phyloP scores from a whole-genome alignment of 495 filamentous ascomycete species.

The Tuber borchii region DNA sequence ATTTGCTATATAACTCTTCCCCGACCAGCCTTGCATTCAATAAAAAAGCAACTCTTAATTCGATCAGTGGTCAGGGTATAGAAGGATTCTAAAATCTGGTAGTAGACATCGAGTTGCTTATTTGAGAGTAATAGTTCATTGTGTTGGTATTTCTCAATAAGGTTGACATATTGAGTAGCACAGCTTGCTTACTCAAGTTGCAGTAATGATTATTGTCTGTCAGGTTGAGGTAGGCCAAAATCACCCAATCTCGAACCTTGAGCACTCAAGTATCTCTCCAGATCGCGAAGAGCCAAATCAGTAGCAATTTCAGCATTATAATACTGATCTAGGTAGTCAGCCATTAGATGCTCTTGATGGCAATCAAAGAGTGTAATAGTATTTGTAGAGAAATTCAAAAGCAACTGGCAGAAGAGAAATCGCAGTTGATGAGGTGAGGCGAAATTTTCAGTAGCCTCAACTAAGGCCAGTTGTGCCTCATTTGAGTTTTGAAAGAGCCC shows the following conservation, averaged over 20 bases:
- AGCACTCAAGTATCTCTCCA: background rate
- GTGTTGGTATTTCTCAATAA: background rate
- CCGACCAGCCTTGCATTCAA: slow-evolving; percentile 15
- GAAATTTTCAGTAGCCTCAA: slow-evolving; percentile 13
- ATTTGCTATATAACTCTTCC: slow-evolving; percentile 18
- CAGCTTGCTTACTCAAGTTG: slow-evolving; percentile 12
- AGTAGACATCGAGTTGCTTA: slow-evolving; percentile 5
- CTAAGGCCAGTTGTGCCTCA: slow-evolving; percentile 1
- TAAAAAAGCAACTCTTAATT: slow-evolving; percentile 9
- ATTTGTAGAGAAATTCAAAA: slow-evolving; percentile 6
- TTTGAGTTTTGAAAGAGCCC: slow-evolving; percentile 19
- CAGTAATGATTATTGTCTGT: background rate
- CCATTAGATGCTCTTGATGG: slow-evolving; percentile 10
- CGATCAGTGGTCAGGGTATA: background rate
- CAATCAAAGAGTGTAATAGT: slow-evolving; percentile 13
- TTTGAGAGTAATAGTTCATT: background rate
- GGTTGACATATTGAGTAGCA: background rate
- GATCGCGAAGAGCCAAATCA: background rate
- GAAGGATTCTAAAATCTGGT: background rate
- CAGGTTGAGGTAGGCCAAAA: slow-evolving; percentile 9
- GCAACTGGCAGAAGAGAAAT: slow-evolving; percentile 21
- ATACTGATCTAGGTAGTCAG: slow-evolving; percentile 10
- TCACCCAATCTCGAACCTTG: background rate
- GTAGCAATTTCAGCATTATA: background rate
- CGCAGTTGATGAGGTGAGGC: slow-evolving; percentile 10